Evolutionary conservation across 1,284 basidiomycete species (phyloP).

Genomic region (Leccinum fallax): DNA sequence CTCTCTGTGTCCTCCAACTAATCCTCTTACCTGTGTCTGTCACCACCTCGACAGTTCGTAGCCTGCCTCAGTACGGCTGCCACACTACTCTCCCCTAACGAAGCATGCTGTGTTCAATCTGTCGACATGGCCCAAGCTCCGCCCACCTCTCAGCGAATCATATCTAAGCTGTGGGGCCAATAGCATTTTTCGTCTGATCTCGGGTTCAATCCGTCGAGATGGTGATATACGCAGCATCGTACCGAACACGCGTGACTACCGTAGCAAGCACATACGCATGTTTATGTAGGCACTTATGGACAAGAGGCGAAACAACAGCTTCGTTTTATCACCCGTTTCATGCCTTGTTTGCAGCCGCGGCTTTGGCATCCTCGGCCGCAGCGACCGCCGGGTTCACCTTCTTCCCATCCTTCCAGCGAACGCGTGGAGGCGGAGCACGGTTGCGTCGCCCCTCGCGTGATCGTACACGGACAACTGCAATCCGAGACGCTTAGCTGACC

Average conservation of each 20-base stretch:
- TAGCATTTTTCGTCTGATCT: background rate
- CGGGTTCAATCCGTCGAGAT: background rate
- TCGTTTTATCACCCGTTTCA: conserved; percentile 32
- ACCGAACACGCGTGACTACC: background rate
- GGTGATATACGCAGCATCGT: background rate
- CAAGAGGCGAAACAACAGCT: conserved; percentile 2
- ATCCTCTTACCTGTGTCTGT: background rate
- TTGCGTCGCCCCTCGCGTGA: conserved; percentile 93
- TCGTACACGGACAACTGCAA: conserved; percentile 89
- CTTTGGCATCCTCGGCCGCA: conserved; percentile 68
- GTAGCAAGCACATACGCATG: background rate
- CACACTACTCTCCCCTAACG: background rate
- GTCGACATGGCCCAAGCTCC: background rate
- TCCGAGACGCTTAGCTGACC: background rate
- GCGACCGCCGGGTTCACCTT: conserved; percentile 87
- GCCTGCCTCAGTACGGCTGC: background rate
- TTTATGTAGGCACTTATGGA: background rate
- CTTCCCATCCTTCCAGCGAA: conserved; percentile 99
- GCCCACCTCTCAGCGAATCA: background rate
- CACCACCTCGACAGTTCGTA: background rate
- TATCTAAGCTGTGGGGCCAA: background rate
- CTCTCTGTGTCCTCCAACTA: background rate
- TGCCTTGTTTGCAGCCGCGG: conserved; percentile 46
- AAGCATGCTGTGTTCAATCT: background rate
- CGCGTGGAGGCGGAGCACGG: conserved; percentile 93